These are phyloP conservation scores for Galeopsis tetrahit DNA, from an alignment of 257 asterid species.

Conservation along the genomic window DNA sequence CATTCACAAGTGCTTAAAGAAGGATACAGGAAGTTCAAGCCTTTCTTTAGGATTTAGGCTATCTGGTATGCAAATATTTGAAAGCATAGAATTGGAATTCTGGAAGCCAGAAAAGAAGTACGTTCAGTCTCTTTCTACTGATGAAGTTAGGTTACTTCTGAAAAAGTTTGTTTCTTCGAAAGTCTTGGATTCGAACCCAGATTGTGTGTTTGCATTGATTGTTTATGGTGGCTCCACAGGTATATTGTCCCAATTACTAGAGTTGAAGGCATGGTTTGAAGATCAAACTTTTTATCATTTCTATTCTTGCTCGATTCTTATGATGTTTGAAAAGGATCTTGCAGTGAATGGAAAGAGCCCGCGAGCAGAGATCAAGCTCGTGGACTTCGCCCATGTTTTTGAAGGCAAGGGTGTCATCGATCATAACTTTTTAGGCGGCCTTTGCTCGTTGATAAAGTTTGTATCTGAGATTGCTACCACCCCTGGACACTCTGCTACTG, in stretches of 20 bases:
- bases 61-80: slow-evolving; percentile 70
- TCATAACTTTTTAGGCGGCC: slow-evolving; percentile 91
- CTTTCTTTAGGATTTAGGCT: slow-evolving; percentile 73
- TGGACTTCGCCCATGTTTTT: slow-evolving; percentile 86
- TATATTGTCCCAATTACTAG: slow-evolving; percentile 72
- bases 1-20: slow-evolving; percentile 66
- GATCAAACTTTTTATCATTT: slow-evolving; percentile 80
- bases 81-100: slow-evolving; percentile 47
- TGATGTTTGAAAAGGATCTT: slow-evolving; percentile 73
- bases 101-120: slow-evolving; percentile 66
- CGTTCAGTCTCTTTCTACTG: slow-evolving; percentile 56
- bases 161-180: slow-evolving; percentile 72
- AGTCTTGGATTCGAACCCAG: slow-evolving; percentile 49
- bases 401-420: slow-evolving; percentile 80
- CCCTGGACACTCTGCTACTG: slow-evolving; percentile 45
- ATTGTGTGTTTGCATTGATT: slow-evolving; percentile 73
- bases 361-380: slow-evolving; percentile 64
- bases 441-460: slow-evolving; percentile 84
- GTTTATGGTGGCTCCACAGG: slow-evolving; percentile 86
- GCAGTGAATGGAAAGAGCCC: slow-evolving; percentile 48
- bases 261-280: slow-evolving; percentile 94
- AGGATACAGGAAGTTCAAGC: slow-evolving; percentile 71
- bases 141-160: slow-evolving; percentile 54
- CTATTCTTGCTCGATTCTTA: slow-evolving; percentile 70
- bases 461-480: slow-evolving; percentile 64